A percentile compares a stretch with the other conserved stretches of the same genome.
These are phyloP conservation scores for Gossypium sturtianum DNA, from an alignment of 345 rosid species.

Conservation along the genomic window DNA sequence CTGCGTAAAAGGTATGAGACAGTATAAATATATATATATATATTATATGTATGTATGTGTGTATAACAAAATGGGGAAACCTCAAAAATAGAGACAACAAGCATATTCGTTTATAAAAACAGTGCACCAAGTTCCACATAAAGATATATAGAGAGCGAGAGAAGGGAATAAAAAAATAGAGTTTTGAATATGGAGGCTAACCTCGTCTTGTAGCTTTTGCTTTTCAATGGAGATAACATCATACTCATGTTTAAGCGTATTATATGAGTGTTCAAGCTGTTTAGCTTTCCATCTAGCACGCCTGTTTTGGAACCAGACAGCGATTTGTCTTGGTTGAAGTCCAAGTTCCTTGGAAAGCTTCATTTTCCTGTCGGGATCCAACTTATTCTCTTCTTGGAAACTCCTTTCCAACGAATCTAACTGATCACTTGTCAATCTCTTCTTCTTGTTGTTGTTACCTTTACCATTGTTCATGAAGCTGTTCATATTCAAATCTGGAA, in stretches of 20 bases:
- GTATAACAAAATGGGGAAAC: not conserved
- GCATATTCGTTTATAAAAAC: not conserved
- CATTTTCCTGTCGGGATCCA: conserved; percentile 81
- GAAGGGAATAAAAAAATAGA: not conserved
- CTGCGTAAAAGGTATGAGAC: conserved; percentile 10
- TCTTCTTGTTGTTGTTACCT: conserved; percentile 52
- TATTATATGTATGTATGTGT: not conserved
- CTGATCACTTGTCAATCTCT: conserved; percentile 61
- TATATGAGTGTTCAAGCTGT: conserved; percentile 68
- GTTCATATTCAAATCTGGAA: conserved; percentile 3
- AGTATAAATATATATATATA: not conserved
- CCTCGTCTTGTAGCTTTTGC: conserved; percentile 77
- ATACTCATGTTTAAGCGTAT: conserved; percentile 59
- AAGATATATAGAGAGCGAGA: not conserved
- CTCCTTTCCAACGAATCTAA: conserved; percentile 65
- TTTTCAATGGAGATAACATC: conserved; percentile 60
- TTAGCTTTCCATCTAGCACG: conserved; percentile 92
- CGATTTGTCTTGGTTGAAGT: conserved; percentile 80
- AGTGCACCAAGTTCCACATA: not conserved
- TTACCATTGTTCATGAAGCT: conserved; percentile 28
- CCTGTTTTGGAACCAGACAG: conserved; percentile 94
- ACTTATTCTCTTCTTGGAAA: conserved; percentile 83
- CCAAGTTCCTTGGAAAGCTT: conserved; percentile 78
- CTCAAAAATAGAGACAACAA: no score
- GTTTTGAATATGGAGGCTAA: conserved; percentile 10